A percentile compares a stretch with the other conserved stretches of the same genome.
Conservation (phyloP, 2,329 filamentous ascomycete genomes). For the Exophiala mesophila region DNA sequence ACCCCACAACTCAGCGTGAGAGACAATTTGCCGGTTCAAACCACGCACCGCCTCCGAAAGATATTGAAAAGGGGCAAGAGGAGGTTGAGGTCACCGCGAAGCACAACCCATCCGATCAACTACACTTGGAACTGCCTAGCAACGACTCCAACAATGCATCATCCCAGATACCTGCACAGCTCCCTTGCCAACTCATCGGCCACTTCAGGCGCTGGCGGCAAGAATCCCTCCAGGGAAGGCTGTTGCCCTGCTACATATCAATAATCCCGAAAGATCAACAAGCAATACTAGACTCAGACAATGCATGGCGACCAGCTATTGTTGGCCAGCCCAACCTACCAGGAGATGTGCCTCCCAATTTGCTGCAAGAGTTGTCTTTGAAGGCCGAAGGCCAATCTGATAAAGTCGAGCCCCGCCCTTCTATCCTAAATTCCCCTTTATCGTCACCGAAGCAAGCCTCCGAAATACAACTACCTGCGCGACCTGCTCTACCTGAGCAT, state of each 20-base stretch:
- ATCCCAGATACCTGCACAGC: too few species aligned
- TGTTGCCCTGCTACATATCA: conserved; percentile 11
- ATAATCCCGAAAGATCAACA: conserved; percentile 15
- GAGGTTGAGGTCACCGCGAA: too few species aligned
- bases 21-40: too few species aligned
- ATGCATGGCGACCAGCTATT: conserved; percentile 27
- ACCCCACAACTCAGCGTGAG: too few species aligned
- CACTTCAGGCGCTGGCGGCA: conserved; percentile 12
- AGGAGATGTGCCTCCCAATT: conserved; percentile 16
- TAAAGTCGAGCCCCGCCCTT: conserved; percentile 16
- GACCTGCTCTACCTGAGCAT: conserved; percentile 36
- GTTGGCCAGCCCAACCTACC: conserved; percentile 14
- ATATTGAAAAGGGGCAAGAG: too few species aligned
- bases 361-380: conserved; percentile 10
- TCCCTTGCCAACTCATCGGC: not conserved
- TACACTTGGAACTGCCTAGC: too few species aligned
- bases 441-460: conserved; percentile 46
- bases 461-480: too few species aligned
- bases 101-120: too few species aligned
- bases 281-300: conserved; percentile 18
- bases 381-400: conserved; percentile 8
- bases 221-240: conserved; percentile 6
- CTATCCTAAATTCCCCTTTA: conserved; percentile 47
- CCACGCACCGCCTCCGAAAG: too few species aligned
- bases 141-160: too few species aligned